These are phyloP conservation scores for Pleurostoma richardsiae DNA, from an alignment of 2,329 filamentous ascomycete genomes.

Conservation along the genomic window DNA sequence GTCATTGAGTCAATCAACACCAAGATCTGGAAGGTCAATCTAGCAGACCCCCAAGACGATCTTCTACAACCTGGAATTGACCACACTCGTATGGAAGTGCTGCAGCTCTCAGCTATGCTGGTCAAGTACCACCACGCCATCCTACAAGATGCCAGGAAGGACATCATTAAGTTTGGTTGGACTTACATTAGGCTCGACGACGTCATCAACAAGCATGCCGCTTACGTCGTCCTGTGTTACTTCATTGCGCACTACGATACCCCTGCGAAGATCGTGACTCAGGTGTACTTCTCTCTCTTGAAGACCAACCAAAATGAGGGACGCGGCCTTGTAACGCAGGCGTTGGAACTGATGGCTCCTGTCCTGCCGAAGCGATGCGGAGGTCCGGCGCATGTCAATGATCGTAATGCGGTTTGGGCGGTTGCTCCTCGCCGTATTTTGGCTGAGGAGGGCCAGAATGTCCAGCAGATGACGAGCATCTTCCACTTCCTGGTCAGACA, in stretches of 20 bases:
- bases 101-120: slow-evolving; percentile 90
- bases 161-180: slow-evolving; percentile 99
- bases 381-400: slow-evolving; percentile 52
- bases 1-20: slow-evolving; percentile 88
- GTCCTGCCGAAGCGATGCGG: slow-evolving; percentile 78
- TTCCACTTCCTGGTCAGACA: slow-evolving; percentile 95
- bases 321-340: slow-evolving; percentile 85
- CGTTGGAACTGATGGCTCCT: slow-evolving; percentile 89
- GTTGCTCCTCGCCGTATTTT: slow-evolving; percentile 85
- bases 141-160: slow-evolving; percentile 87
- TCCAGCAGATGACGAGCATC: slow-evolving; percentile 94
- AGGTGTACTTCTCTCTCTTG: slow-evolving; percentile 88
- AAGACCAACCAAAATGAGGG: slow-evolving; percentile 95
- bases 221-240: slow-evolving; percentile 94
- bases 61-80: slow-evolving; percentile 81
- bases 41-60: slow-evolving; percentile 79
- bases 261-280: slow-evolving; percentile 88
- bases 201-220: slow-evolving; percentile 97
- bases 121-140: slow-evolving; percentile 91
- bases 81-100: slow-evolving; percentile 90
- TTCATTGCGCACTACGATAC: slow-evolving; percentile 98
- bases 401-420: slow-evolving; percentile 81
- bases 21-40: slow-evolving; percentile 89
- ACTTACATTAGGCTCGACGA: slow-evolving; percentile 98
- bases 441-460: slow-evolving; percentile 89